Percentiles rank a stretch among this genome's conserved stretches.
phyloP scores from a whole-genome alignment of 768 basidiomycete species.

The Amanita brunnescens region DNA sequence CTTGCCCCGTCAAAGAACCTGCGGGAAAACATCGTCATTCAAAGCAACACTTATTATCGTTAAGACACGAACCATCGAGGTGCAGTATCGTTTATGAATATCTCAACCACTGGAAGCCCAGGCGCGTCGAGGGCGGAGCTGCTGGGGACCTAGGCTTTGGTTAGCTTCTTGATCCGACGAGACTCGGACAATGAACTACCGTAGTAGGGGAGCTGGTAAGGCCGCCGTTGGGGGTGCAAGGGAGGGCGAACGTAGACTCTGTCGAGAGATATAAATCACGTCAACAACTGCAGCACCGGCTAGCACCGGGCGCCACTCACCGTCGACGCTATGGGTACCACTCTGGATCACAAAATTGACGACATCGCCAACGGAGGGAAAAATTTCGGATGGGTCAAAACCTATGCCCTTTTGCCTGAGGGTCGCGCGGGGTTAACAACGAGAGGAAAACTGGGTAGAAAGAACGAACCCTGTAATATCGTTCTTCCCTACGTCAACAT shows the following conservation, averaged over 20 bases:
- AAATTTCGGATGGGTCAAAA: constrained; percentile 32
- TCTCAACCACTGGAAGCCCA: constrained; percentile 21
- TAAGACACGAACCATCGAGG: too few species aligned
- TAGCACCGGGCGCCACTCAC: constrained; percentile 26
- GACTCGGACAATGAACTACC: constrained; percentile 14
- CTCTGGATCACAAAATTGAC: constrained; percentile 31
- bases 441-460: not conserved
- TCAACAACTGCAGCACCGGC: not conserved
- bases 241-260: constrained; percentile 29
- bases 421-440: not conserved
- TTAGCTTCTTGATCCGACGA: not conserved
- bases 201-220: constrained; percentile 27
- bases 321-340: constrained; percentile 30
- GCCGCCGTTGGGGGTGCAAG: constrained; percentile 26
- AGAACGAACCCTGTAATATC: constrained; percentile 28
- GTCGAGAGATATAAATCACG: not conserved
- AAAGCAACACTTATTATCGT: too few species aligned
- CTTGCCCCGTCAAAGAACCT: constrained; percentile 34
- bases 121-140: constrained; percentile 25
- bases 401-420: constrained; percentile 31
- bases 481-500: constrained; percentile 32
- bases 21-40: not conserved
- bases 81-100: constrained; percentile 10
- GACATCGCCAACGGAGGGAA: constrained; percentile 24
- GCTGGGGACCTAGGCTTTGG: constrained; percentile 19